A percentile compares a stretch with the other conserved stretches of the same genome.
These are phyloP conservation scores for Isabelozyma rhagii DNA, from an alignment of 805 yeast genomes.

Conservation along the genomic window DNA sequence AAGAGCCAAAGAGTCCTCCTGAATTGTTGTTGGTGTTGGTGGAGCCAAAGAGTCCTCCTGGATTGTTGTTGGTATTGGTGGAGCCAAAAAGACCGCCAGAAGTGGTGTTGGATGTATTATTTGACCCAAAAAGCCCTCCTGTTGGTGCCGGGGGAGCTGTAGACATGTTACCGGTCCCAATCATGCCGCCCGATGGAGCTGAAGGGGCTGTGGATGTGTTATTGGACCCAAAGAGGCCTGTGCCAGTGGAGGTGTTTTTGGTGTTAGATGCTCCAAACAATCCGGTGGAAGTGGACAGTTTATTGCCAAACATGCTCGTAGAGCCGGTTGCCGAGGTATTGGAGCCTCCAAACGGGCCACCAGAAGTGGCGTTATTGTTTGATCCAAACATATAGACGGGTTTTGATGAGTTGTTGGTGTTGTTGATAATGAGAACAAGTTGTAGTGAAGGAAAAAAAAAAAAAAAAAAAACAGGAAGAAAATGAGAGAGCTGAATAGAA, in stretches of 20 bases:
- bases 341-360: slow-evolving; percentile 9
- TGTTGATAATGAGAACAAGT: neutral
- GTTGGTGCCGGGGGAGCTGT: too few species aligned
- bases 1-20: slow-evolving; percentile 15
- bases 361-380: slow-evolving; percentile 5
- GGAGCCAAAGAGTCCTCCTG: neutral
- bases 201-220: neutral
- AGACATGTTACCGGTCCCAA: neutral
- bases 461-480: neutral
- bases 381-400: slow-evolving; percentile 12
- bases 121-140: neutral
- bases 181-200: slow-evolving; percentile 1
- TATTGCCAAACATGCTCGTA: slow-evolving; percentile 10
- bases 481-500: neutral
- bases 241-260: slow-evolving; percentile 1
- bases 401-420: neutral
- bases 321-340: neutral
- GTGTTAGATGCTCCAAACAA: slow-evolving; percentile 12
- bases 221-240: slow-evolving; percentile 3
- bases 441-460: neutral
- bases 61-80: neutral
- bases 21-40: neutral
- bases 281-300: slow-evolving; percentile 16
- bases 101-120: slow-evolving; percentile 1
- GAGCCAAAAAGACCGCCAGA: slow-evolving; percentile 18